Evolutionary conservation across 2,329 filamentous ascomycete genomes (phyloP).

Genomic region (Cladorrhinum sp.): DNA sequence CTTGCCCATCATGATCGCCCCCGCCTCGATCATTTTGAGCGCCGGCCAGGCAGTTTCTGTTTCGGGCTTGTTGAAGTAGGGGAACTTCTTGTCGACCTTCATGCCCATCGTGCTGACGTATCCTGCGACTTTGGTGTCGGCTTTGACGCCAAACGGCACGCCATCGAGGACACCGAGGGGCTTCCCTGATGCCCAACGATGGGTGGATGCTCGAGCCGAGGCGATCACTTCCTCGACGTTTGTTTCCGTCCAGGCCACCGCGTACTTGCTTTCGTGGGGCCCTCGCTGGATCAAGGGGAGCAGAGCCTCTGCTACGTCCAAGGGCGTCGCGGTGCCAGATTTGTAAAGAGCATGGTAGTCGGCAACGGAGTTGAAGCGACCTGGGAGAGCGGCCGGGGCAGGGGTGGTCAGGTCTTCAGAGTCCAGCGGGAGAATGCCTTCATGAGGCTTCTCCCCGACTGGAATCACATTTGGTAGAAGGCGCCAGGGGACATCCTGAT

Average conservation of each 20-base stretch:
- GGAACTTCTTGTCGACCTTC: constrained; percentile 52
- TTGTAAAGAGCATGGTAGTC: constrained; percentile 78
- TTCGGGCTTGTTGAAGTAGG: constrained; percentile 48
- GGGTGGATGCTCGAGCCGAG: constrained; percentile 70
- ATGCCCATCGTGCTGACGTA: constrained; percentile 67
- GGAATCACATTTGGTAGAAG: constrained; percentile 59
- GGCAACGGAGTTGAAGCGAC: constrained; percentile 64
- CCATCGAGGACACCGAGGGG: constrained; percentile 72
- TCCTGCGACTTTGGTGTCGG: constrained; percentile 70
- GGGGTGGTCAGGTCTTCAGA: constrained; percentile 38
- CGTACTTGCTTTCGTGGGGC: constrained; percentile 55
- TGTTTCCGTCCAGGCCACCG: constrained; percentile 69
- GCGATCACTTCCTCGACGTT: constrained; percentile 60
- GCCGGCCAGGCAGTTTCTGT: constrained; percentile 67
- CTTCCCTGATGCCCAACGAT: constrained; percentile 65
- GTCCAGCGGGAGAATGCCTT: constrained; percentile 40
- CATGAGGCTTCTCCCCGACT: constrained; percentile 35
- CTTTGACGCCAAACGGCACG: constrained; percentile 79
- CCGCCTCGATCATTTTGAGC: constrained; percentile 66
- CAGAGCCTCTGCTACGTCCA: constrained; percentile 67
- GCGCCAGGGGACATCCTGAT: constrained; percentile 40
- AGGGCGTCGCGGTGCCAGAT: constrained; percentile 66
- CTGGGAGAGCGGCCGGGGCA: constrained; percentile 40
- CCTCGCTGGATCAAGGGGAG: constrained; percentile 63
- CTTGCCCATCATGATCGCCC: constrained; percentile 73